These are phyloP conservation scores for Moesziomyces parantarcticus DNA, from an alignment of 1,284 basidiomycete genomes.

Conservation along the genomic window DNA sequence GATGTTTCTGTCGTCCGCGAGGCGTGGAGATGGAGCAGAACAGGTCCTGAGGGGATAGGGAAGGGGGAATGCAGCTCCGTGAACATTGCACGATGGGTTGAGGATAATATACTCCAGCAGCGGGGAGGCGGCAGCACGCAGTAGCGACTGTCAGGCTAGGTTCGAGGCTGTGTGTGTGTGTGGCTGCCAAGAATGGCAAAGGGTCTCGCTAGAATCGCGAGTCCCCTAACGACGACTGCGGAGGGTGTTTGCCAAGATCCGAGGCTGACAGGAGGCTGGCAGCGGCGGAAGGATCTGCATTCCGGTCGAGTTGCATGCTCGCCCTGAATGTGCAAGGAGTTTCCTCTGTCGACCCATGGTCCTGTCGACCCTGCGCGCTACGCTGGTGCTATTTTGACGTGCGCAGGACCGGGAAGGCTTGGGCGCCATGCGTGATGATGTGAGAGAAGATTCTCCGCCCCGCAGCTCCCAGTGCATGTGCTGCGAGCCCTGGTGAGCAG, in stretches of 20 bases:
- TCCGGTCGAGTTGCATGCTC: slow-evolving; percentile 27
- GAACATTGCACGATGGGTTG: neutral
- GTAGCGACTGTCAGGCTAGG: neutral
- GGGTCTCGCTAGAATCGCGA: neutral
- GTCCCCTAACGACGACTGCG: slow-evolving; percentile 2
- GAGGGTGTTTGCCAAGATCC: slow-evolving; percentile 29
- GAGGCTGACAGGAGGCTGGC: slow-evolving; percentile 1
- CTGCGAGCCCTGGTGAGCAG: too few species aligned
- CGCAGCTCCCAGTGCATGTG: neutral
- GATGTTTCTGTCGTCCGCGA: slow-evolving; percentile 1
- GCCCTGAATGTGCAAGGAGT: slow-evolving; percentile 19
- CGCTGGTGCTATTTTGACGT: neutral
- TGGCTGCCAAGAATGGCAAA: slow-evolving; percentile 25
- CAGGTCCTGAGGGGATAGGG: neutral
- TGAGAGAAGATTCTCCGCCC: slow-evolving; percentile 22
- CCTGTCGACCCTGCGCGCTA: too few species aligned
- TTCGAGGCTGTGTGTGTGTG: slow-evolving; percentile 3
- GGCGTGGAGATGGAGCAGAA: neutral
- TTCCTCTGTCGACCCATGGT: neutral
- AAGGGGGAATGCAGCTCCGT: too few species aligned
- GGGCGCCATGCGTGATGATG: slow-evolving; percentile 13
- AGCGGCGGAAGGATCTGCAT: slow-evolving; percentile 1
- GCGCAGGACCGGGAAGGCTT: neutral
- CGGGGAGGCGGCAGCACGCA: neutral
- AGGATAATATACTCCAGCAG: slow-evolving; percentile 23